Evolutionary conservation across 495 filamentous ascomycete species (phyloP).

Genomic region (Podospora appendiculata): DNA sequence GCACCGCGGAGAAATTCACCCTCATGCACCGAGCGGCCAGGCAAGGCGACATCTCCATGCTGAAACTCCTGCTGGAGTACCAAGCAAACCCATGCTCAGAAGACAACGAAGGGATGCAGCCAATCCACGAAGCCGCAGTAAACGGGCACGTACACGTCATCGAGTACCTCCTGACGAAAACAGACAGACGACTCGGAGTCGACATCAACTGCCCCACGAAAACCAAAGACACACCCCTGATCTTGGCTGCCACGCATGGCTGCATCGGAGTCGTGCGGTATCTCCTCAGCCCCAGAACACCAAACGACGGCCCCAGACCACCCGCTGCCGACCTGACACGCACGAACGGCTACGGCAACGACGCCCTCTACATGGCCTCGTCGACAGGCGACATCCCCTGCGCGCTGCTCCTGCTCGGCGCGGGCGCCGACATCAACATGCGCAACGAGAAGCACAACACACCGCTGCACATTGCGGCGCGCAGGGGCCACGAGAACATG

Average conservation of each 20-base stretch:
- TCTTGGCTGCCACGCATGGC: constrained; percentile 1
- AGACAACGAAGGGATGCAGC: constrained; percentile 12
- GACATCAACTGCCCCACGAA: not conserved
- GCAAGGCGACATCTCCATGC: no score
- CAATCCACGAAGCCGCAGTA: constrained; percentile 17
- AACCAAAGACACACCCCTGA: constrained; percentile 2
- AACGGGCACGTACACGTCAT: constrained; percentile 3
- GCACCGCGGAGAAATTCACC: no score
- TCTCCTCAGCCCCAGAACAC: not conserved
- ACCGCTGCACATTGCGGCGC: constrained; percentile 7
- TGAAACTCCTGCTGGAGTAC: not conserved
- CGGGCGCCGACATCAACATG: constrained; percentile 5
- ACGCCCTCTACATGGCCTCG: constrained; percentile 8
- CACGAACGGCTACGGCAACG: not conserved
- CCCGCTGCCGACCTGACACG: not conserved
- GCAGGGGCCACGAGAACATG: constrained; percentile 3
- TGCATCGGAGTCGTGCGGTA: constrained; percentile 1
- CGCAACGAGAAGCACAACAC: constrained; percentile 3
- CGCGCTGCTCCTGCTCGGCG: constrained; percentile 2
- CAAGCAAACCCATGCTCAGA: not conserved
- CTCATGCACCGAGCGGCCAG: no score
- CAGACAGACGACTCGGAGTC: not conserved
- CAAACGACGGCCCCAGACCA: not conserved
- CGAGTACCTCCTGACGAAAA: constrained; percentile 3
- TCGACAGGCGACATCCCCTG: constrained; percentile 1